These are phyloP conservation scores for Umbelopsis vinacea DNA, from an alignment of 192 early-diverging fungal species.

Conservation along the genomic window DNA sequence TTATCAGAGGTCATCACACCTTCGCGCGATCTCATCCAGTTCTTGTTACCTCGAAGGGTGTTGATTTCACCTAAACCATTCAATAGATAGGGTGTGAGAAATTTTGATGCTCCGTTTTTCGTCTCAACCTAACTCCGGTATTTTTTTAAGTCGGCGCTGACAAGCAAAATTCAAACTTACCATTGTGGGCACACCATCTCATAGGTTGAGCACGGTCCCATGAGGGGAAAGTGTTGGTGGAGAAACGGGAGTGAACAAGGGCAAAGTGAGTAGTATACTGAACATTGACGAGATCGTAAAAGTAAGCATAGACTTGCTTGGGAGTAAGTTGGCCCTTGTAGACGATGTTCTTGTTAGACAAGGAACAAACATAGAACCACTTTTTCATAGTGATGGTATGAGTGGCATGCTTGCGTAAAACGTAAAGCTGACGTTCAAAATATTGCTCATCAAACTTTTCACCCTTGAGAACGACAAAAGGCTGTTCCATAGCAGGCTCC, in stretches of 20 bases:
- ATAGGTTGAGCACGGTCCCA: slow-evolving; percentile 99
- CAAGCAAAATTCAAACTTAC: slow-evolving; percentile 46
- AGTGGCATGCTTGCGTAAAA: slow-evolving; percentile 89
- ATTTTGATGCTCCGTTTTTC: neutral
- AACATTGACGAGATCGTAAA: slow-evolving; percentile 84
- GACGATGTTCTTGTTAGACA: slow-evolving; percentile 90
- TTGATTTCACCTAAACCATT: slow-evolving; percentile 99
- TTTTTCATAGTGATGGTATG: slow-evolving; percentile 84
- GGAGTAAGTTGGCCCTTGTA: slow-evolving; percentile 98
- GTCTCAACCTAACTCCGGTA: too few species aligned
- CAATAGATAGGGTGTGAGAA: too few species aligned
- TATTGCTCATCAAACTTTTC: slow-evolving; percentile 53
- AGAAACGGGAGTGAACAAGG: slow-evolving; percentile 98
- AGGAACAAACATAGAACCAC: slow-evolving; percentile 98
- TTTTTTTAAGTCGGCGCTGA: too few species aligned
- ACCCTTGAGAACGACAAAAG: slow-evolving; percentile 76
- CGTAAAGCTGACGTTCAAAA: slow-evolving; percentile 87
- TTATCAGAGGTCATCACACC: slow-evolving; percentile 87
- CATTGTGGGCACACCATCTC: slow-evolving; percentile 98
- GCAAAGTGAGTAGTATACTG: slow-evolving; percentile 91
- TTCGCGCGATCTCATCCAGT: slow-evolving; percentile 99
- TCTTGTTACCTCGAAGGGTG: slow-evolving; percentile 98
- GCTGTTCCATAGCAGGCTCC: slow-evolving; percentile 93
- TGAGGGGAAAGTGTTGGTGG: slow-evolving; percentile 98
- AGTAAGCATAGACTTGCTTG: slow-evolving; percentile 93